phyloP scores from a whole-genome alignment of 169 alveolate species.

The Plasmodium knowlesi region DNA sequence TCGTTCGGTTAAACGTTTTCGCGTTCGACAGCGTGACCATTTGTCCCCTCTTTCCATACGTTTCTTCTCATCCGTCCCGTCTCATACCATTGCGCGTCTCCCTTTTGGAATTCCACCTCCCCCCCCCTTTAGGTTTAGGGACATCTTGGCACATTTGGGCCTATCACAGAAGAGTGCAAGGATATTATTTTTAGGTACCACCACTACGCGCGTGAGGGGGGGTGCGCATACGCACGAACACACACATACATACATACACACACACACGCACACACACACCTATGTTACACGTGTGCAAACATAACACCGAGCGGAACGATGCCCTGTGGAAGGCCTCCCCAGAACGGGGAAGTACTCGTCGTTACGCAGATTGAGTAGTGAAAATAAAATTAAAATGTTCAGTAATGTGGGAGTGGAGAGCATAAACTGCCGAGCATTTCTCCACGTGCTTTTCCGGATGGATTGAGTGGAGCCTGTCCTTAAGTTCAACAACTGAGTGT shows the following conservation, averaged over 20 bases:
- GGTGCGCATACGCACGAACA: neutral
- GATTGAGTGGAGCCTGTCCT: neutral
- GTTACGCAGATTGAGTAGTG: neutral
- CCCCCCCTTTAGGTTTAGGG: conserved; percentile 88
- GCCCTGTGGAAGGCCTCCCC: neutral
- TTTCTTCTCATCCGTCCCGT: neutral
- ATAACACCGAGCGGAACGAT: neutral
- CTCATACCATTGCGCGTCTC: neutral
- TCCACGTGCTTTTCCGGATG: neutral
- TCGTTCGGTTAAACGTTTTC: neutral
- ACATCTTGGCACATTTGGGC: conserved; percentile 90
- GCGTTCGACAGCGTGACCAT: neutral
- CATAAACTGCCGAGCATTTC: neutral
- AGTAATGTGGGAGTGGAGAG: neutral
- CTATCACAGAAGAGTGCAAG: conserved; percentile 93
- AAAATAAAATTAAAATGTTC: neutral
- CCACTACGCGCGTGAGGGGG: neutral
- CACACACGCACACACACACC: neutral
- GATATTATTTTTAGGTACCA: conserved; percentile 91
- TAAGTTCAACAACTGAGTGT: neutral
- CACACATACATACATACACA: no score
- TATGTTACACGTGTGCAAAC: neutral
- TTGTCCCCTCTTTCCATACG: neutral
- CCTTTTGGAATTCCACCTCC: neutral
- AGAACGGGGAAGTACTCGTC: neutral